Base-by-base conservation (phyloP, 305 asterid species). In the Withania somnifera region DNA sequence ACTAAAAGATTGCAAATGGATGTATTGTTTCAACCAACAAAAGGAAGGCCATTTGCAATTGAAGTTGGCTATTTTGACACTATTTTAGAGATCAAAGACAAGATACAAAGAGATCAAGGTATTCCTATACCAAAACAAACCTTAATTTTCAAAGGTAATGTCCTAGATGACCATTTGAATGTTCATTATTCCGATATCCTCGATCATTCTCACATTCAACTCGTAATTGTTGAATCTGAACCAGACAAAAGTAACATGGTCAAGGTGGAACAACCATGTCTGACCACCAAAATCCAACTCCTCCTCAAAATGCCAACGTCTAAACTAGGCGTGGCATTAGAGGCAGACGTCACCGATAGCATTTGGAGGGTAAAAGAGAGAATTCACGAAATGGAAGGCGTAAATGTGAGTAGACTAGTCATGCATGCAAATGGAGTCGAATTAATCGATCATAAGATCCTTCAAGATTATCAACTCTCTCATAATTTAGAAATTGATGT, bases 61-160 rank as follows among this genome's bases (percentile, higher is more conserved):
- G 98, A 93, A 82, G 86, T 90, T 0, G 93, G 96, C 30, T 90
- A 85, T 88, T 92, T 92, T 58, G 95, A 91, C 67, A 86, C 94
- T 0, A 86, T 93, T 28, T 52, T 81, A 1, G 97, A 93, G 78
- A 92, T 93, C 89, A 93, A 93, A 85, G 90, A 90, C 66, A 92
- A 89, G 78, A 84, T 93, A 40, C 86, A 88, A 4, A 89, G 88
- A 53, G 1, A 87, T 7, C 86, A 85, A 1, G 87, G 86, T n/a
- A 87, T 92, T 52, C 97, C 98, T 54, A 53, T 86, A n/a, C 51
- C 93, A 58, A 83, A 81, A 5, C 98, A 93, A 84, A 89, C 91
- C 69, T 83, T 92, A 2, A 8, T 80, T 19, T 92, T 91, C 89
- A 87, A 91, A 77, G 93, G 92, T 86, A 61, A 79, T 1, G 30